Evolutionary conservation across 2,329 filamentous ascomycete species (phyloP).

Genomic region (Metarhizium humberi): DNA sequence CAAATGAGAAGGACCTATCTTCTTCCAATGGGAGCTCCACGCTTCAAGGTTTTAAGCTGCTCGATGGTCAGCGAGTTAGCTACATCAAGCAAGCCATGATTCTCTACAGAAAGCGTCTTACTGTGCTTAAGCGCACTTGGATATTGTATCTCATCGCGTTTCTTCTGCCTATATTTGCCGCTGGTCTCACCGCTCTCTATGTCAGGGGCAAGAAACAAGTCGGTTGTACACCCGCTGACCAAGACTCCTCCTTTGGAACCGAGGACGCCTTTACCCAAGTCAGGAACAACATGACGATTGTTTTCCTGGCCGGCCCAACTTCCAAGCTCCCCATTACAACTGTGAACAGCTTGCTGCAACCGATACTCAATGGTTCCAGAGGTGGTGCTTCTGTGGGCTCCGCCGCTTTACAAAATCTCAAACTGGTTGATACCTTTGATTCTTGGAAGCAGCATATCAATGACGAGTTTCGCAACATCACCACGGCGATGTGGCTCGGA

Average conservation of each 20-base stretch:
- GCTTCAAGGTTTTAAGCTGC: conserved; percentile 40
- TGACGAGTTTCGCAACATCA: conserved; percentile 55
- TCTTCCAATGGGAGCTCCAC: conserved; percentile 9
- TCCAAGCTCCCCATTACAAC: conserved; percentile 25
- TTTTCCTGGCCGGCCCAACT: conserved; percentile 23
- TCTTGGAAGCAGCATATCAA: conserved; percentile 61
- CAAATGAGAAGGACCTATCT: conserved; percentile 13
- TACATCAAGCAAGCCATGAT: conserved; percentile 63
- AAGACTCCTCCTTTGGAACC: conserved; percentile 30
- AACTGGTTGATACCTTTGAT: conserved; percentile 52
- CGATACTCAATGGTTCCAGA: conserved; percentile 25
- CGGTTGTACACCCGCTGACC: conserved; percentile 42
- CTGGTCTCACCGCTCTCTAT: conserved; percentile 71
- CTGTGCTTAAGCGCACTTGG: conserved; percentile 69
- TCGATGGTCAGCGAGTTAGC: conserved; percentile 60
- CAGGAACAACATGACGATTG: conserved; percentile 13
- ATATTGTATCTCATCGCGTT: conserved; percentile 68
- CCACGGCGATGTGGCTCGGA: conserved; percentile 69
- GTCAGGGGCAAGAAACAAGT: conserved; percentile 45
- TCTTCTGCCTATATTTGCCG: conserved; percentile 68
- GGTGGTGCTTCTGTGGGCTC: conserved; percentile 11
- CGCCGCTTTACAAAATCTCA: conserved; percentile 22
- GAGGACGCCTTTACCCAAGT: conserved; percentile 29
- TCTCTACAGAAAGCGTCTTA: conserved; percentile 68
- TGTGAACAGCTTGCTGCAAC: conserved; percentile 26